Percentiles rank a stretch among this genome's conserved stretches.
Evolutionary conservation across 108 stramenopile species (phyloP).

Genomic region (Nitzschia inconspicua): DNA sequence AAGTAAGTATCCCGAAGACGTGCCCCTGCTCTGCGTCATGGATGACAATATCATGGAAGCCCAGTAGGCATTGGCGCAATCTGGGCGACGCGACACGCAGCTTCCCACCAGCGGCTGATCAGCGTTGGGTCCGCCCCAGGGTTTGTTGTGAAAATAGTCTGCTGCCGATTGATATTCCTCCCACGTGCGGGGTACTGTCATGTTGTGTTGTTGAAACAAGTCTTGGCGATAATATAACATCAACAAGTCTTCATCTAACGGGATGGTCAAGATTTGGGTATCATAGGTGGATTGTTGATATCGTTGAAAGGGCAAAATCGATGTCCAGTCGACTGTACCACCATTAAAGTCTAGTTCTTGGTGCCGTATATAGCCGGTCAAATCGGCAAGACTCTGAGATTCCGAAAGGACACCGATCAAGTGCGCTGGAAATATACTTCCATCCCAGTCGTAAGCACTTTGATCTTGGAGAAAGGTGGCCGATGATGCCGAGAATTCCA

Average conservation of each 20-base stretch:
- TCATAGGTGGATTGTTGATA: not conserved
- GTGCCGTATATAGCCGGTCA: constrained; percentile 7
- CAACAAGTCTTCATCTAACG: constrained; percentile 39
- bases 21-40: constrained; percentile 44
- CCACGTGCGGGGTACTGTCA: constrained; percentile 45
- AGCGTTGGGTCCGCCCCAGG: constrained; percentile 16
- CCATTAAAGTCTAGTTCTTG: not conserved
- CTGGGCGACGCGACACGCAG: constrained; percentile 9
- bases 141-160: constrained; percentile 25
- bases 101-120: constrained; percentile 17
- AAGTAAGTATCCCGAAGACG: constrained; percentile 35
- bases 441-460: constrained; percentile 20
- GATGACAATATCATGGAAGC: constrained; percentile 28
- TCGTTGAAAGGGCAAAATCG: not conserved
- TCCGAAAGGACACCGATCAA: constrained; percentile 18
- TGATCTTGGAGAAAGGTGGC: not conserved
- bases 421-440: constrained; percentile 22
- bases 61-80: constrained; percentile 32
- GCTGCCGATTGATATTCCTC: constrained; percentile 44
- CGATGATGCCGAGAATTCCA: no score
- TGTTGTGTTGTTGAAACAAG: constrained; percentile 30
- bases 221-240: constrained; percentile 45
- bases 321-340: not conserved
- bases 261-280: constrained; percentile 12
- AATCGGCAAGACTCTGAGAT: constrained; percentile 13